Evolutionary conservation across 2,329 filamentous ascomycete genomes (phyloP), one percentile per base, ranked within the genome.

Genomic region (Clarireedia homoeocarpa): DNA sequence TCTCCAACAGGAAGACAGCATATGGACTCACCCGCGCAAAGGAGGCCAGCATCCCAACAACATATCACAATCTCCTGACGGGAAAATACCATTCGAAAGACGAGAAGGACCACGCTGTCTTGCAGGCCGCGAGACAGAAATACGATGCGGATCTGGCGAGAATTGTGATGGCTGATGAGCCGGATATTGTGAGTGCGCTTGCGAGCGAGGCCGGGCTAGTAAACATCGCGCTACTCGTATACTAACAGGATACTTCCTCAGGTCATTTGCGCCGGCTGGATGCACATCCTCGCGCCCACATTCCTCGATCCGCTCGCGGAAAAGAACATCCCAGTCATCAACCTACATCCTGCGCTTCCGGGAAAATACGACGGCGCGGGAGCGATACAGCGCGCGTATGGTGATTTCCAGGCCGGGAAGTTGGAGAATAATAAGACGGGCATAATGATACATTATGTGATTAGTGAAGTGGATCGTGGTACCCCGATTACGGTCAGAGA

Each of bases 371-470:
- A 91, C 62, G 91, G 91, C 4, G 82, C 84, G 40, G 74, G 80
- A 62, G 91, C 90, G 15, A 95, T 96, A 64, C 82, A 87, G 64
- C 78, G 89, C 24, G 89, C 91, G 3, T 90, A 83, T 71, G 77
- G 81, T 48, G 89, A 89, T 56, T 91, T 88, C 68, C 71, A 84
- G 67, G 74, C 72, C 2, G 79, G 80, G 5, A 80, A 79, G 61
- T 79, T 89, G 9, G 80, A 84, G 65, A 78, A 87, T 62, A 79
- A 79, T 61, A 79, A 78, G 61, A 91, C 82, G 0, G 91, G 91
- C 0, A 85, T 95, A 53, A 96, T 95, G 91, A 83, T 90, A 15
- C 91, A 96, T 73, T 86, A 91, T 71, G 90, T 95, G 48, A 84
- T 88, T 59, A 76, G 74, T 7, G 83, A 92, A 69, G 89, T 96